Evolutionary conservation across 2,329 filamentous ascomycete genomes (phyloP), one percentile per base, ranked within the genome.

Genomic region (Sporothrix luriei): DNA sequence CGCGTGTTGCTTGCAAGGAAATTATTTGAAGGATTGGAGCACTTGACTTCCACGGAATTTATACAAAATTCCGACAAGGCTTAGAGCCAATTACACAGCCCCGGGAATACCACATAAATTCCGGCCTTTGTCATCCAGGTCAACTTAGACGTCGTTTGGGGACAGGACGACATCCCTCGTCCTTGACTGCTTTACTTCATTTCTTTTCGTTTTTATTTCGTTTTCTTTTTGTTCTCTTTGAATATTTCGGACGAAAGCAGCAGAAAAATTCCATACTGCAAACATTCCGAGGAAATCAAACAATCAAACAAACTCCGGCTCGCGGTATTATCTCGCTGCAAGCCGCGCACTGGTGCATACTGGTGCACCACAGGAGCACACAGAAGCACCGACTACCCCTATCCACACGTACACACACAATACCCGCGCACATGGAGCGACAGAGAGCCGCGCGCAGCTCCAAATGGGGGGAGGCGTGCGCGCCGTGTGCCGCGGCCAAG

Each of bases 391-490:
- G 10, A 13, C 43, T 19, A 48, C 43, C 14, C 14, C 43, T 16
- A 1, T 6, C 33, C 33, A 33, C 33, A 55, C n/a, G n/a, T n/a
- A n/a, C 52, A 55, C 24, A 9, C 21, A 64, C 24, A 24, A 14
- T 43, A 48, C 59, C 29, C 59, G 24, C 14, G 29, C 61, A 29
- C 24, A 66, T 66, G 62, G 62, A 66, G 33, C 40, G 62, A 24
- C 46, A 49, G 7, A 49, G 26, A 38, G 29, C 46, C 21, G 46
- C 40, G 14, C 62, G 62, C 62, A 66, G 62, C 29, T 46, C 62
- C 46, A 66, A 48, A 66, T 66, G 62, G 62, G 62, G 62, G 46
- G 46, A 49, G 62, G 62, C 62, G 10, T 66, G 62, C 10, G 62
- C 62, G 40, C 62, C 62, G 46, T 66, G 62, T 51, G 62, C 62